Base-by-base conservation (phyloP, 352 stramenopile genomes). In the Chrysophaeum taylorii region DNA sequence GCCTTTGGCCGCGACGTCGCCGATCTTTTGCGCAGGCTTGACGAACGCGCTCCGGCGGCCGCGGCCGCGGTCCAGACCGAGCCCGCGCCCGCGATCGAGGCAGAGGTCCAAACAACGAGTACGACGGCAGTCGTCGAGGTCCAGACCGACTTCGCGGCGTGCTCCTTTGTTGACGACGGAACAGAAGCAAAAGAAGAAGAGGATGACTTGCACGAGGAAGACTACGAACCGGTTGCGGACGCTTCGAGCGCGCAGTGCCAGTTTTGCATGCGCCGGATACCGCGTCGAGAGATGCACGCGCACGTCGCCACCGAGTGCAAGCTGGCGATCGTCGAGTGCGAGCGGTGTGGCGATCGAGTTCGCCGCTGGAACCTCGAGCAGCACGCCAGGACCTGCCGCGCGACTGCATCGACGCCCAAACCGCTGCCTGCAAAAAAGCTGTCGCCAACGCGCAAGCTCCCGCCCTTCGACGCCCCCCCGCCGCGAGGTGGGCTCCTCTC, bases 231-330 rank as follows among this genome's bases (percentile, higher is more conserved):
- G n/a, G n/a, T n/a, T n/a, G n/a, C n/a, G n/a, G n/a, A n/a, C n/a
- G n/a, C n/a, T n/a, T n/a, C n/a, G n/a, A n/a, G n/a, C n/a, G 53
- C 53, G 29, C 53, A 64, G 53, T 64, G 53, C 29, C 53, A 64
- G 53, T 64, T 42, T n/a, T 64, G 53, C 53, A 64, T 64, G 53
- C 27, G 33, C 27, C 15, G 53, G 7, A 33, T 64, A 7, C 53
- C 53, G 4, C 53, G 53, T 25, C 7, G 29, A 4, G 29, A 41
- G 7, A 64, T 64, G 53, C 4, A 12, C 15, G 29, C 15, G 4
- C 53, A 64, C 53, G 53, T 64, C 29, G 53, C 53, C 4, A 33
- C 37, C 29, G 29, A 64, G 53, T 64, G 53, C 53, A 64, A 64
- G 53, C 27, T 64, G 15, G 53, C 53, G 12, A 23, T 64, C 53